phyloP scores from a whole-genome alignment of 2,329 filamentous ascomycete species.

The Colletotrichum lentis region DNA sequence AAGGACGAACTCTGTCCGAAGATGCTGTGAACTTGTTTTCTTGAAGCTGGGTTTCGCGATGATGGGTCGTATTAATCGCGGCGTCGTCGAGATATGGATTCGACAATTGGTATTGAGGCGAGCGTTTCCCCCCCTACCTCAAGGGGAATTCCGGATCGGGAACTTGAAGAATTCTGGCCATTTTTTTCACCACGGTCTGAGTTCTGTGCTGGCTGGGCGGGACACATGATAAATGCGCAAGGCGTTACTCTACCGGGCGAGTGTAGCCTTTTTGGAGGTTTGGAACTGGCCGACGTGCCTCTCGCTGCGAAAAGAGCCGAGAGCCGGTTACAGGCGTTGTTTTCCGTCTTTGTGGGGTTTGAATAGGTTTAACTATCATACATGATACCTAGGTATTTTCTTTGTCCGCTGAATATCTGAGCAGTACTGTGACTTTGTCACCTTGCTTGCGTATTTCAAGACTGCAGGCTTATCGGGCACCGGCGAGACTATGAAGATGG shows the following conservation, averaged over 20 bases:
- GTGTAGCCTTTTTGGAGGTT: no score
- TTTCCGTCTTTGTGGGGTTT: not conserved
- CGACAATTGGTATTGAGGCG: no score
- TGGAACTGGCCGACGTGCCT: not conserved
- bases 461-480: not conserved
- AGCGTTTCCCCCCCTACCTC: not conserved
- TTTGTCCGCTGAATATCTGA: not conserved
- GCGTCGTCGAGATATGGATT: not conserved
- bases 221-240: slow-evolving; percentile 16
- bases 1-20: no score
- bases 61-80: not conserved
- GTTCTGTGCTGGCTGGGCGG: not conserved
- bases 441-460: not conserved
- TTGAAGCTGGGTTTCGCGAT: not conserved
- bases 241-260: slow-evolving; percentile 6
- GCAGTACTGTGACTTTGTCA: not conserved
- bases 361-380: not conserved
- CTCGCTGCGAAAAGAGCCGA: slow-evolving; percentile 12
- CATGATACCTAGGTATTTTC: slow-evolving; percentile 10
- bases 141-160: not conserved
- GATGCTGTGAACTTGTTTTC: not conserved
- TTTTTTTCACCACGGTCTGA: not conserved
- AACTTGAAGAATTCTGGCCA: not conserved
- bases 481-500: not conserved
- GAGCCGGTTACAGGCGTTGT: slow-evolving; percentile 9